phyloP scores from a whole-genome alignment of 2,329 filamentous ascomycete species.

The Plectosphaerella sp. region DNA sequence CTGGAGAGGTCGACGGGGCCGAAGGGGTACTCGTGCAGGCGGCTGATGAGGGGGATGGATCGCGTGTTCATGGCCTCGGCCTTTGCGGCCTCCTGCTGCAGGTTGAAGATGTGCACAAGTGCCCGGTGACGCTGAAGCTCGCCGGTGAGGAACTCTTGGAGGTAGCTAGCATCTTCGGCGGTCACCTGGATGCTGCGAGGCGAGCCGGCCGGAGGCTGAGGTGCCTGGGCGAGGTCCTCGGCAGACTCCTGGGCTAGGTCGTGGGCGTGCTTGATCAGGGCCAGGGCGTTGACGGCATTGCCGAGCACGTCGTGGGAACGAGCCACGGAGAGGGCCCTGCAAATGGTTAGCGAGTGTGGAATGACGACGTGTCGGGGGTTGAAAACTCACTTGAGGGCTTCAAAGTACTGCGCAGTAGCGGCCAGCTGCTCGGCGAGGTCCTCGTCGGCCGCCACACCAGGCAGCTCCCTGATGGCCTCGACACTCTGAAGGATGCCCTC shows the following conservation, averaged over 20 bases:
- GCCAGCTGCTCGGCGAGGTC: constrained; percentile 73
- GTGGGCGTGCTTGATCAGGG: constrained; percentile 70
- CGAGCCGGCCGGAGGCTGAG: constrained; percentile 21
- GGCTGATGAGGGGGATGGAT: constrained; percentile 62
- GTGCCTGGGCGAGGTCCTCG: constrained; percentile 30
- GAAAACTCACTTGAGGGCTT: constrained; percentile 69
- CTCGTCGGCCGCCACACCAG: constrained; percentile 82
- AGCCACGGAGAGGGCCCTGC: constrained; percentile 77
- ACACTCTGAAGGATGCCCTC: constrained; percentile 88
- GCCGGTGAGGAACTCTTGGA: constrained; percentile 60
- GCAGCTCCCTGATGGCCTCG: constrained; percentile 82
- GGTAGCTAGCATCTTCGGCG: constrained; percentile 48
- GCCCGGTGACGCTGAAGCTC: constrained; percentile 79
- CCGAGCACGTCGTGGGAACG: constrained; percentile 75
- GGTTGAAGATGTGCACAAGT: constrained; percentile 74
- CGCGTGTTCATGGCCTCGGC: constrained; percentile 39
- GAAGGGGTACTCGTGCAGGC: constrained; percentile 69
- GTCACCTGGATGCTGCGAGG: constrained; percentile 68
- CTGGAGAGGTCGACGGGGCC: constrained; percentile 70
- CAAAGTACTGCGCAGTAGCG: constrained; percentile 77
- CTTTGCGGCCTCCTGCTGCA: constrained; percentile 40
- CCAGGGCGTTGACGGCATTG: constrained; percentile 74
- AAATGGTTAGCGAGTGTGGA: constrained; percentile 10
- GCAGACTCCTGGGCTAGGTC: constrained; percentile 53
- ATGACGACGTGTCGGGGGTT: background rate